phyloP scores from a whole-genome alignment of 2,329 filamentous ascomycete species.

The Colletotrichum sp. region DNA sequence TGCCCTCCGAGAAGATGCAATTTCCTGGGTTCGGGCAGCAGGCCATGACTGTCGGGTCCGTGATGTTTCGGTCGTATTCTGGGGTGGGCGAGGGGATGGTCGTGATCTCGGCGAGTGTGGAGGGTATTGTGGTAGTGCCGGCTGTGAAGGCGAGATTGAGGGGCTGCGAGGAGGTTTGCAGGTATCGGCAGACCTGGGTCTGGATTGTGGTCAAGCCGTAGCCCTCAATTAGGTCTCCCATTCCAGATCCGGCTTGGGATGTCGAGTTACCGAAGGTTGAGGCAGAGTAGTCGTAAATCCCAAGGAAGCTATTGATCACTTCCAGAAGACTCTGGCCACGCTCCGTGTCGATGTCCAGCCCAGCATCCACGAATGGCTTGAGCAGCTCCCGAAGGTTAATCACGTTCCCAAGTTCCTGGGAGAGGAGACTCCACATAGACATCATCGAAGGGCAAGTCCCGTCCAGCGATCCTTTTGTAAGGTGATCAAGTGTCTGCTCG shows the following conservation, averaged over 20 bases:
- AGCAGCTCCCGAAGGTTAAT: constrained; percentile 5
- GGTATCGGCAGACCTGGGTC: constrained; percentile 37
- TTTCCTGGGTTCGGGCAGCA: constrained; percentile 34
- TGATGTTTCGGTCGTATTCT: constrained; percentile 30
- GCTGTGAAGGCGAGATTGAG: constrained; percentile 37
- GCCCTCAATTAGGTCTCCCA: constrained; percentile 34
- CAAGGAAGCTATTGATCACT: neutral
- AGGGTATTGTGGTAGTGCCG: constrained; percentile 31
- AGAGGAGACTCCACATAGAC: constrained; percentile 31
- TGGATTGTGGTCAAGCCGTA: constrained; percentile 36
- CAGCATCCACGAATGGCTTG: constrained; percentile 1
- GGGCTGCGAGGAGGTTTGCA: constrained; percentile 32
- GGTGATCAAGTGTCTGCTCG: constrained; percentile 34
- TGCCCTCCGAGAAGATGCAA: constrained; percentile 18
- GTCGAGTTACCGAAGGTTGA: constrained; percentile 26
- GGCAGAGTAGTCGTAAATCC: constrained; percentile 30
- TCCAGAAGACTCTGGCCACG: neutral
- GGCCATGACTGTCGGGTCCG: constrained; percentile 34
- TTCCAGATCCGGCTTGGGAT: constrained; percentile 26
- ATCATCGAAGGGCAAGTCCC: constrained; percentile 39
- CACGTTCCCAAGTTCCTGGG: constrained; percentile 32
- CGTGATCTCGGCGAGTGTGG: constrained; percentile 12
- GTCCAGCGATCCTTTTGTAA: constrained; percentile 38
- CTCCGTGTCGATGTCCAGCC: neutral
- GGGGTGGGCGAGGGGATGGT: neutral